Evolutionary conservation across 768 basidiomycete species (phyloP), one percentile per base, ranked within the genome.

Genomic region (Lentinula boryana): DNA sequence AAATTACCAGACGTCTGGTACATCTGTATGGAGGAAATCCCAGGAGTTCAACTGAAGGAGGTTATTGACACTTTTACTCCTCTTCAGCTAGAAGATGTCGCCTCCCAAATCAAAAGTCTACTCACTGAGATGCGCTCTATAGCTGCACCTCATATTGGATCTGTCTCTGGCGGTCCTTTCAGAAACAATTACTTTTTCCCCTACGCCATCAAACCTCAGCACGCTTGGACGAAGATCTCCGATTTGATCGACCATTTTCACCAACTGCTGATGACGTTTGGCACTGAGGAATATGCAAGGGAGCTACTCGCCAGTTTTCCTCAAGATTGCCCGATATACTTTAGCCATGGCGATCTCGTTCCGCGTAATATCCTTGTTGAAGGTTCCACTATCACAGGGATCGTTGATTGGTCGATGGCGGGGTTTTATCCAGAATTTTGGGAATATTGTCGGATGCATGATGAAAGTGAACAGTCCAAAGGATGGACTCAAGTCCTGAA

Each of bases 11-110:
- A 64, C 31, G 67, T 66, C 58, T 70, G 66, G 69, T 71, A 69
- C 58, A 62, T 71, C n/a, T 68, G 63, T 62, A 70, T 71, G 68
- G 65, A 71, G 44, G 58, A 67, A 53, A 63, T 63, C 61, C 65
- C 65, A 23, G 71, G 70, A 16, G 65, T 69, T 15, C 63, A 67
- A 16, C 63, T 72, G 27, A 63, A 68, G 50, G 67, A 65, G 51
- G 66, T 71, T 41, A 65, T 70, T 46, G 65, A 66, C 31, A 63
- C 56, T 40, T 64, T 72, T 67, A 49, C 67, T 18, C 48, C 62
- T 27, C 16, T 33, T 12, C 56, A 68, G 63, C 65, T 70, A 54
- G 60, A 68, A 53, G 62, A 68, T 54, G 60, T 69, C 36, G 69
- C 68, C 31, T 48, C 58, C 13, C 69, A 68, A 57, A 53, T 70